phyloP scores from a whole-genome alignment of 179 eudicot species.

The Gypsophila paniculata region DNA sequence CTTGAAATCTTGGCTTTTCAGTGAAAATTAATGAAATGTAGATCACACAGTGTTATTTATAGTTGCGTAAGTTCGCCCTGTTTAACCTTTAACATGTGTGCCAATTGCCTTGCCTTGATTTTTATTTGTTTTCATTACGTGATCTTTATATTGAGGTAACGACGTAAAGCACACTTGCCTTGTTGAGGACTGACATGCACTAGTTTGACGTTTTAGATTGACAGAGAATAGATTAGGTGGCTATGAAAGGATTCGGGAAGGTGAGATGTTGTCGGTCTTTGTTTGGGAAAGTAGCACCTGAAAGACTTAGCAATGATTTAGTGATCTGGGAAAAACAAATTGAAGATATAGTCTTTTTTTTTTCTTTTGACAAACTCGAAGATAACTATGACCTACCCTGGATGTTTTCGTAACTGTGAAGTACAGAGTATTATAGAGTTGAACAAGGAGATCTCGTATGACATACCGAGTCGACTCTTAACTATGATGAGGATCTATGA shows the following conservation, averaged over 20 bases:
- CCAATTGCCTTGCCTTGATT: neutral
- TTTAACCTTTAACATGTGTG: slow-evolving; percentile 5
- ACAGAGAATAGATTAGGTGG: neutral
- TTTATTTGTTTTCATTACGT: neutral
- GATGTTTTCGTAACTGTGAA: neutral
- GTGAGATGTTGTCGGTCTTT: neutral
- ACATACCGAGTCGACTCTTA: slow-evolving; percentile 10
- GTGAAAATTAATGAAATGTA: slow-evolving; percentile 9
- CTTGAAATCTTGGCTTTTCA: slow-evolving; percentile 5
- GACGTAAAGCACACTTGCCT: neutral
- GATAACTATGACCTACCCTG: neutral
- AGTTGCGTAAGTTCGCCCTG: neutral
- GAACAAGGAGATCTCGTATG: slow-evolving; percentile 5
- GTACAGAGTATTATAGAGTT: neutral
- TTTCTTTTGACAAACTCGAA: neutral
- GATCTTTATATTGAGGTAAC: neutral
- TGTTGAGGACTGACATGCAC: neutral
- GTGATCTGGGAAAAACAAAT: neutral
- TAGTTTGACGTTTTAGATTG: neutral
- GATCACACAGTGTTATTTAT: neutral
- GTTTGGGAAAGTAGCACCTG: neutral
- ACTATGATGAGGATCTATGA: slow-evolving; percentile 4
- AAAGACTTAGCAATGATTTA: neutral
- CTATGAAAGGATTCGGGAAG: neutral
- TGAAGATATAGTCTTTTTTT: too few relatives aligned